A percentile compares a stretch with the other conserved stretches of the same genome.
Conservation (phyloP, 306 rosid genomes). For the Morella rubra region DNA sequence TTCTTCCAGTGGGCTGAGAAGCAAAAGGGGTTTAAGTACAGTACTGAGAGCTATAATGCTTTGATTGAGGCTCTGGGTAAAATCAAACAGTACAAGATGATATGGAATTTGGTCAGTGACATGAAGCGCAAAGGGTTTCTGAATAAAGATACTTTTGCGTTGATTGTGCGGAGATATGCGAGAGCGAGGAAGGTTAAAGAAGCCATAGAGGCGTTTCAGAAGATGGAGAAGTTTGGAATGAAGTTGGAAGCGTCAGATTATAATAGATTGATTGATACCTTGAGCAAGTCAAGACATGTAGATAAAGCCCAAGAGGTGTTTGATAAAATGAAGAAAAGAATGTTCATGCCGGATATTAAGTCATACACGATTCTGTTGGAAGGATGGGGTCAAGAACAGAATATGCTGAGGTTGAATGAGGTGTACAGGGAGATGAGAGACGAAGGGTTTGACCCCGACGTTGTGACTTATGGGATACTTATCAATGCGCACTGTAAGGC, state of each 20-base stretch:
- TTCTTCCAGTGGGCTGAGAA: conserved; percentile 88
- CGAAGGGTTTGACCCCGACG: conserved; percentile 73
- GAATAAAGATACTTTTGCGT: conserved; percentile 54
- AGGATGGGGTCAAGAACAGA: conserved; percentile 84
- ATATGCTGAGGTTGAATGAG: conserved; percentile 64
- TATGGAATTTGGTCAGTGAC: conserved; percentile 72
- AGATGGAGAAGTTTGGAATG: conserved; percentile 66
- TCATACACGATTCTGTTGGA: conserved; percentile 69
- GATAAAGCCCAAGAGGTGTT: conserved; percentile 75
- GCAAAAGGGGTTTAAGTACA: conserved; percentile 54
- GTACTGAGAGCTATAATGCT: conserved; percentile 51
- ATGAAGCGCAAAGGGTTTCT: conserved; percentile 59
- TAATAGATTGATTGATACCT: conserved; percentile 59
- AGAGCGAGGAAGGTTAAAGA: conserved; percentile 61
- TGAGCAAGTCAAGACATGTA: conserved; percentile 63
- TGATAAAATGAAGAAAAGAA: conserved; percentile 59
- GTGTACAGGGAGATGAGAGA: conserved; percentile 71
- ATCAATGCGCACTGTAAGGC: conserved; percentile 71
- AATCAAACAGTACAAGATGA: conserved; percentile 73
- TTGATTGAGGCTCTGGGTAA: conserved; percentile 79
- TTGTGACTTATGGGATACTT: conserved; percentile 69
- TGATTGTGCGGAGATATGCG: conserved; percentile 62
- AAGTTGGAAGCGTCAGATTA: conserved; percentile 57
- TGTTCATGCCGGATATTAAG: conserved; percentile 67
- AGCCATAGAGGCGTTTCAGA: conserved; percentile 63